These are phyloP conservation scores for Cryomyces minteri DNA, from an alignment of 495 filamentous ascomycete genomes.

Conservation along the genomic window DNA sequence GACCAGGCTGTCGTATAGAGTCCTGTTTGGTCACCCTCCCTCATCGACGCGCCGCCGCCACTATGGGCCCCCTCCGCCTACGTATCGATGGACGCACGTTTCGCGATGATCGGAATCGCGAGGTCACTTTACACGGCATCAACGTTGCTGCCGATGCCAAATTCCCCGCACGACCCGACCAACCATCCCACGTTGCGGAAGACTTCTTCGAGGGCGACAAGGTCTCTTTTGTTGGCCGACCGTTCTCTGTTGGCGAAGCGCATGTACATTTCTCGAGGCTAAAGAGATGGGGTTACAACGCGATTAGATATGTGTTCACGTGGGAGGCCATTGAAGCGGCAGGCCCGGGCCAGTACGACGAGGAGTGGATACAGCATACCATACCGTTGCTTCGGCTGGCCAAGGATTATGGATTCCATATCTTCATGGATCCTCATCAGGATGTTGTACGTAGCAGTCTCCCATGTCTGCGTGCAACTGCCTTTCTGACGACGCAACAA, in stretches of 20 bases:
- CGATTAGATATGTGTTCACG: constrained; percentile 88
- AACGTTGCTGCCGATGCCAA: constrained; percentile 54
- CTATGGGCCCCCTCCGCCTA: constrained; percentile 29
- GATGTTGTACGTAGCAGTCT: constrained; percentile 51
- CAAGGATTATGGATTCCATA: constrained; percentile 78
- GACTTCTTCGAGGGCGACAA: constrained; percentile 85
- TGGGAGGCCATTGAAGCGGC: constrained; percentile 98
- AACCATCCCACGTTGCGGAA: constrained; percentile 59
- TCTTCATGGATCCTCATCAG: constrained; percentile 97
- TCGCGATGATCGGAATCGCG: constrained; percentile 46
- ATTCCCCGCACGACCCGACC: constrained; percentile 54
- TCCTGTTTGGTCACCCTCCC: too few species aligned
- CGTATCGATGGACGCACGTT: constrained; percentile 71
- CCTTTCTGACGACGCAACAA: constrained; percentile 4
- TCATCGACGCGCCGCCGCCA: neutral
- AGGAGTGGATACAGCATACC: constrained; percentile 83
- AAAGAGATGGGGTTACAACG: constrained; percentile 82
- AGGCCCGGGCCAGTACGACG: constrained; percentile 86
- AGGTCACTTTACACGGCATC: constrained; percentile 50
- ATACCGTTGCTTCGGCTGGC: constrained; percentile 67
- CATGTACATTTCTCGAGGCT: constrained; percentile 76
- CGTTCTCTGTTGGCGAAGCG: constrained; percentile 68
- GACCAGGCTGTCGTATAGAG: too few species aligned
- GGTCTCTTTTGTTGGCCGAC: constrained; percentile 74
- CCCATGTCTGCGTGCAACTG: neutral